Base-by-base conservation (phyloP, 2,329 filamentous ascomycete genomes). In the Proliferodiscus dingleyae region DNA sequence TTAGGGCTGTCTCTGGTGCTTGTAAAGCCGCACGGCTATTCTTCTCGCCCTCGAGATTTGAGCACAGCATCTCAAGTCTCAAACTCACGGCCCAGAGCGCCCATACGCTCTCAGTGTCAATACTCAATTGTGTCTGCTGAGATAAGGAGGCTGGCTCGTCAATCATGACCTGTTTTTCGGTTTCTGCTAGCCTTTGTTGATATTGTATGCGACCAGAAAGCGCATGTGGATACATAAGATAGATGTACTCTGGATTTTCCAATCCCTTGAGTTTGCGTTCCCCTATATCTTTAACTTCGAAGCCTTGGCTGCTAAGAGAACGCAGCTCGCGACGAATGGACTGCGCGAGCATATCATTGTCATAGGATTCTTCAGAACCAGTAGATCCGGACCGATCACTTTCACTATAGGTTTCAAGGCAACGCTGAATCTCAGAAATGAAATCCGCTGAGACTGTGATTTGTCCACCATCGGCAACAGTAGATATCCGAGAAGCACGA, bases 361-460 rank as follows among this genome's bases (percentile, higher is more conserved):
- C 81, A 52, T 88, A 81, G 1, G 78, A 78, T 46, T 89, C 87
- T 38, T 89, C 88, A 0, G 83, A 83, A 2, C 80, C 81, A 10
- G 74, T 76, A 11, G 82, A 85, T 15, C 78, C 81, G 22, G 72
- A 76, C 23, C 85, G 80, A 49, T 93, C 85, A n/a, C 77, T 81
- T 56, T 97, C 91, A 49, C 91, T 87, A 62, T 91, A 94, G 4
- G 82, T 87, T 65, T 95, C 89, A 1, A 95, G 77, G 54, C 89
- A 93, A 32, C 89, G 81, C 63, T 95, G 89, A 45, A 97, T 91
- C 66, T 98, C 93, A 10, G 87, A 87, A 61, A 98, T 95, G 68
- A 97, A 97, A 65, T 98, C 93, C 1, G 89, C 89, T 1, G 90
- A 96, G 2, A 97, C 93, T 0, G 91, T 93, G 54, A 97, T 96